Base-by-base conservation (phyloP, 2,329 filamentous ascomycete genomes). In the Cyphellophora europaea region DNA sequence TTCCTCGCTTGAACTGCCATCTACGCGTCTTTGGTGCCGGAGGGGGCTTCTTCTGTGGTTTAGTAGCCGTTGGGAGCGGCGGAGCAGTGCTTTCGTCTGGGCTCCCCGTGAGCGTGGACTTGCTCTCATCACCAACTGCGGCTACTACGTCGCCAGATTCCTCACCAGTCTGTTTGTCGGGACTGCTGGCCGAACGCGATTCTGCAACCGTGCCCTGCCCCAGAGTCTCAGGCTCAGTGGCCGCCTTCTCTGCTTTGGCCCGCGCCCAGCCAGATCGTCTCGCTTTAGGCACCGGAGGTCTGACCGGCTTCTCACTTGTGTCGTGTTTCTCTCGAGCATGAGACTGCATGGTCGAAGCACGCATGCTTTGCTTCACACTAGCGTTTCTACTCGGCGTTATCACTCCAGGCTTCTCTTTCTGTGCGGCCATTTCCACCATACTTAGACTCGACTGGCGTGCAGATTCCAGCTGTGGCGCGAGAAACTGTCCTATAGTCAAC, bases 371-470 rank as follows among this genome's bases (percentile, higher is more conserved):
- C 32, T 48, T 49, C 27, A 37, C 34, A 35, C 35, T 49, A 31
- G 42, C 49, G 44, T 56, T 60, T 30, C 79, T 71, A 53, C 83
- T 86, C 5, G 84, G 85, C 12, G 85, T 87, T 50, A 87, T 78
- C 14, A 89, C 76, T 1, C 82, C 85, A 0, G 85, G 85, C 55
- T 83, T 87, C 59, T 89, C 85, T 55, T 72, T 84, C 29, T 87
- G 81, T 8, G 76, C 74, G 5, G 86, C 85, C 27, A 93, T 76
- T 49, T 91, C 82, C 19, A 76, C 67, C 30, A 91, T 80, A 52
- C 82, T 88, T 45, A 85, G 65, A 50, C 71, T 77, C 53, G 85
- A 93, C 31, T 73, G 74, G n/a, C 71, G 72, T 33, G 82, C 74
- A 2, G 73, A 67, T 2, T 76, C 73, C 3, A 89, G 65, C 62